Conservation (phyloP, 352 stramenopile species). For the Phytophthora pseudosyringae region DNA sequence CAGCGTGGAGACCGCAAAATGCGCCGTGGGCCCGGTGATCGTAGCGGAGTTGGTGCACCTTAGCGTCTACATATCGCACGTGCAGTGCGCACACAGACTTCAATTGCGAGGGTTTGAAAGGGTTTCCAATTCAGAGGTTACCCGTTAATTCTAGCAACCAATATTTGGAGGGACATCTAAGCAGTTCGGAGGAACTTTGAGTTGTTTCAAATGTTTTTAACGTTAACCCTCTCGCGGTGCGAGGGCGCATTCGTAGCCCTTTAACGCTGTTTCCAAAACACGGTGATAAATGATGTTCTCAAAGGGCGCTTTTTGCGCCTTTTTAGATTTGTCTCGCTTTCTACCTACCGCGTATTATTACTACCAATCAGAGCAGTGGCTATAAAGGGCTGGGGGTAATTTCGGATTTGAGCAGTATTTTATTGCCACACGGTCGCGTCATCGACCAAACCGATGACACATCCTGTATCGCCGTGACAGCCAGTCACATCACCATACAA, state of each 20-base stretch:
- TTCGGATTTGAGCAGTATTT: not conserved
- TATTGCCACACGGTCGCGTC: not conserved
- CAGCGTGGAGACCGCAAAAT: no score
- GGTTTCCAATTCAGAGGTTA: no score
- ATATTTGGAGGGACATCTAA: no score
- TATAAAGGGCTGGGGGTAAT: not conserved
- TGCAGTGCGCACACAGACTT: no score
- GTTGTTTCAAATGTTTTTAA: no score
- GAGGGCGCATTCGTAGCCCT: not conserved
- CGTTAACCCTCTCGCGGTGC: constrained; percentile 2
- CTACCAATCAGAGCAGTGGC: not conserved
- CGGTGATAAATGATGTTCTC: not conserved
- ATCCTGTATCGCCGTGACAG: not conserved
- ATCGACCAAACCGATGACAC: not conserved
- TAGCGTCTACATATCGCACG: no score
- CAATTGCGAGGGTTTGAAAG: no score
- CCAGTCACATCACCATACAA: constrained; percentile 1
- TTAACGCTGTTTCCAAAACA: not conserved
- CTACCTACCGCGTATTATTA: not conserved
- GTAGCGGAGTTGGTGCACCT: no score
- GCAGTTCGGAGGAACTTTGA: no score
- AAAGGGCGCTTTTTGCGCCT: not conserved
- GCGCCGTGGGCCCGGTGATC: no score
- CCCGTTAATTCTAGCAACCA: no score
- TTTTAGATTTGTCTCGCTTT: not conserved